Conservation (phyloP, 768 basidiomycete genomes). For the Leucocoprinus sp. region DNA sequence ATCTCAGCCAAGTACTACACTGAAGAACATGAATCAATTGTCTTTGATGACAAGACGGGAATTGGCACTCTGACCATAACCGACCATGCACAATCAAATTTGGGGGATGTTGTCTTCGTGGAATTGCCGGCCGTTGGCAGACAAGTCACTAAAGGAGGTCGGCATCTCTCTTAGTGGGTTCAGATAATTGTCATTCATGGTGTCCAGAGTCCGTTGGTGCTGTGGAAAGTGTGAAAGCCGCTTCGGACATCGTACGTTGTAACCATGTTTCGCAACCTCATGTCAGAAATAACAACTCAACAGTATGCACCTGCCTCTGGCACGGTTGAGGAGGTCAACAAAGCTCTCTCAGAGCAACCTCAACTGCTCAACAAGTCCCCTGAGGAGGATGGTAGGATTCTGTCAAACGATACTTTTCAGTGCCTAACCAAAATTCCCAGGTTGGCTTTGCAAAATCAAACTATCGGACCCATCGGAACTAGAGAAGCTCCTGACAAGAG, state of each 20-base stretch:
- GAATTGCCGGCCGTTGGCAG: conserved; percentile 70
- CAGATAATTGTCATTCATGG: background rate
- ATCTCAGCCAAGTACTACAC: conserved; percentile 70
- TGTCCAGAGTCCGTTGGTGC: conserved; percentile 74
- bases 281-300: conserved; percentile 11
- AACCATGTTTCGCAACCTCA: background rate
- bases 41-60: conserved; percentile 68
- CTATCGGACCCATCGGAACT: conserved; percentile 74
- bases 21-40: conserved; percentile 79
- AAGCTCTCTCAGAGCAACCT: conserved; percentile 55
- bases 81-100: conserved; percentile 80
- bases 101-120: conserved; percentile 97
- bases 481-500: conserved; percentile 61
- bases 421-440: conserved; percentile 29
- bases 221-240: conserved; percentile 95
- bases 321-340: conserved; percentile 72
- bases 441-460: conserved; percentile 95
- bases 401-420: background rate
- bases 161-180: conserved; percentile 20
- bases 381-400: conserved; percentile 63
- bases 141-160: conserved; percentile 66
- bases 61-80: conserved; percentile 83
- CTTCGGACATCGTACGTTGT: conserved; percentile 75
- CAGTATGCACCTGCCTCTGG: conserved; percentile 95
- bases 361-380: conserved; percentile 84